These are phyloP conservation scores for Murraya paniculata DNA, from an alignment of 345 rosid genomes.

Conservation along the genomic window DNA sequence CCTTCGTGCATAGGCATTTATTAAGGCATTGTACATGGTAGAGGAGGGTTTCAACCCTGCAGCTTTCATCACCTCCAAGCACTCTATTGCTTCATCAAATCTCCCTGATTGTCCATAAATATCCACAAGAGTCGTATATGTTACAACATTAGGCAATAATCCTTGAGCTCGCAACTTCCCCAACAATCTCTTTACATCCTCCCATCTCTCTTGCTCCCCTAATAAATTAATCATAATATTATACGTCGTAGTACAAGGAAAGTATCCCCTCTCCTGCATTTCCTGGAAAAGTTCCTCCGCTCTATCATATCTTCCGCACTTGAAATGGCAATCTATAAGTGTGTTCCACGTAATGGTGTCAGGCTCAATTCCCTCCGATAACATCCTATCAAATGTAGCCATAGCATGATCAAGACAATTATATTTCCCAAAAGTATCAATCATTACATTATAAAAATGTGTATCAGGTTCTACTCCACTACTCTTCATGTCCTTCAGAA, in stretches of 20 bases:
- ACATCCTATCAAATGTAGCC: constrained; percentile 77
- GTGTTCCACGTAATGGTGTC: constrained; percentile 94
- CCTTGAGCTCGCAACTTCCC: constrained; percentile 70
- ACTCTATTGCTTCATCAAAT: constrained; percentile 79
- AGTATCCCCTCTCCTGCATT: constrained; percentile 70
- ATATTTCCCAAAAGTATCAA: constrained; percentile 90
- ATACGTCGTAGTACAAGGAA: constrained; percentile 79
- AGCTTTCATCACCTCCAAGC: constrained; percentile 86
- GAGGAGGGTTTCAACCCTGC: constrained; percentile 74
- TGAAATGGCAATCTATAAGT: constrained; percentile 84
- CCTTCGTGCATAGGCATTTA: constrained; percentile 96
- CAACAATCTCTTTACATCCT: constrained; percentile 62
- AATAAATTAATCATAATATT: constrained; percentile 86
- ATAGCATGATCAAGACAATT: constrained; percentile 91
- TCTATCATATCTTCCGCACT: constrained; percentile 63
- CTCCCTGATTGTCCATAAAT: constrained; percentile 88
- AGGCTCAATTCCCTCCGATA: constrained; percentile 73
- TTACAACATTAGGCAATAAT: constrained; percentile 61
- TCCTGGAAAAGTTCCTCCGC: constrained; percentile 79
- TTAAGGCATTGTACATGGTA: constrained; percentile 91
- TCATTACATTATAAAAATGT: constrained; percentile 89
- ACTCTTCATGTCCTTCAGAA: constrained; percentile 83
- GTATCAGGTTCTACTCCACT: constrained; percentile 80
- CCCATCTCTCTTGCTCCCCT: constrained; percentile 88
- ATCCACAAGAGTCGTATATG: constrained; percentile 85